Percentiles rank a stretch among this genome's conserved stretches.
phyloP scores from a whole-genome alignment of 2,329 filamentous ascomycete species.

The Botryotinia globosa region DNA sequence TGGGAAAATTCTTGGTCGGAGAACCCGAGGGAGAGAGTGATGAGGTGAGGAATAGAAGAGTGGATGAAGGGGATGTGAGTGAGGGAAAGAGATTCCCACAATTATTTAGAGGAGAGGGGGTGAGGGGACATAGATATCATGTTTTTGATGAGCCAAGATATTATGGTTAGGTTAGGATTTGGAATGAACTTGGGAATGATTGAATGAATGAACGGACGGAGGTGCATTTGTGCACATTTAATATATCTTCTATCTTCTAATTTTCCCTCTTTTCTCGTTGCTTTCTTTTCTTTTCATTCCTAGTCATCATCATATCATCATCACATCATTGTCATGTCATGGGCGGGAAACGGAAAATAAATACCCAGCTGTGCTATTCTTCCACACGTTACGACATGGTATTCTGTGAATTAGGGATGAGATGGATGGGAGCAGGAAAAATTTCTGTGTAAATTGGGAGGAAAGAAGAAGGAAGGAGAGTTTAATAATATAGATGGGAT shows the following conservation, averaged over 20 bases:
- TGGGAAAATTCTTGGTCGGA: constrained; percentile 90
- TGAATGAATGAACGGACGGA: neutral
- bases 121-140: constrained; percentile 87
- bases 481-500: neutral
- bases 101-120: constrained; percentile 79
- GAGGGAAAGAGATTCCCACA: constrained; percentile 78
- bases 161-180: constrained; percentile 39
- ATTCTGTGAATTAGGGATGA: neutral
- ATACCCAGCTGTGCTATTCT: neutral
- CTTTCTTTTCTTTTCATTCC: neutral
- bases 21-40: constrained; percentile 59
- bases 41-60: constrained; percentile 55
- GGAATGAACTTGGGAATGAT: neutral
- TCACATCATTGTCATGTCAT: neutral
- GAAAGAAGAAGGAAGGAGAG: too few species aligned
- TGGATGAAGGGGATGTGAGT: constrained; percentile 72
- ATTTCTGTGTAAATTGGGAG: neutral
- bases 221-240: neutral
- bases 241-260: neutral
- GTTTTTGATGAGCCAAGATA: constrained; percentile 92
- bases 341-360: neutral
- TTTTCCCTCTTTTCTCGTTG: neutral
- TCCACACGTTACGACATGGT: neutral
- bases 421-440: neutral
- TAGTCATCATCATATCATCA: too few species aligned